phyloP scores from a whole-genome alignment of 352 stramenopile genomes.

The Aphanomyces astaci region DNA sequence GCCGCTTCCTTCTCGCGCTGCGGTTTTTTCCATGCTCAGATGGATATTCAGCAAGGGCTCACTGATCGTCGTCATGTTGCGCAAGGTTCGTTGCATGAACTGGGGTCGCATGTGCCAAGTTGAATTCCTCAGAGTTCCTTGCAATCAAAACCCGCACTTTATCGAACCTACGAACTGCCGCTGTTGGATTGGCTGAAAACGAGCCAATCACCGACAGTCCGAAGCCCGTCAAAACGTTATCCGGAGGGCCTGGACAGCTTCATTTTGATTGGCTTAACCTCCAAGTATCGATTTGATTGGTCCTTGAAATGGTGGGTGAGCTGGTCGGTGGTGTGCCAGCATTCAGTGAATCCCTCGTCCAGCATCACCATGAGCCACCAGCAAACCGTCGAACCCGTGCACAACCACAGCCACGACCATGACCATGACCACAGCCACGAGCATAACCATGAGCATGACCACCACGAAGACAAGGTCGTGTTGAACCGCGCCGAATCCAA shows the following conservation, averaged over 20 bases:
- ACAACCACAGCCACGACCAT: slow-evolving; percentile 36
- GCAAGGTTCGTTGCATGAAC: background rate
- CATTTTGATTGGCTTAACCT: background rate
- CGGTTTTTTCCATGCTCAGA: slow-evolving; percentile 14
- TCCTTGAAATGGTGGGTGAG: background rate
- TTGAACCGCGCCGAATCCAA: slow-evolving; percentile 98
- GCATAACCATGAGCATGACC: slow-evolving; percentile 50
- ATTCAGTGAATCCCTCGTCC: slow-evolving; percentile 4
- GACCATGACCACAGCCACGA: slow-evolving; percentile 34
- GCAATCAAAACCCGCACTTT: no score
- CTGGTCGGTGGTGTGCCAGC: background rate
- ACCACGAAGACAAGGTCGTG: slow-evolving; percentile 74
- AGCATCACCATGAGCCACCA: slow-evolving; percentile 25
- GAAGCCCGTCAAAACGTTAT: background rate
- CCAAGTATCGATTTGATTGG: background rate
- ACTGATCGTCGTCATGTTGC: slow-evolving; percentile 4
- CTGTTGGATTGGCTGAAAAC: background rate
- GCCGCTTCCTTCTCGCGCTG: slow-evolving; percentile 17
- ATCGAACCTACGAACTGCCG: background rate
- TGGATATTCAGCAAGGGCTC: slow-evolving; percentile 9
- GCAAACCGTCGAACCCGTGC: slow-evolving; percentile 42
- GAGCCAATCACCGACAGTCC: background rate
- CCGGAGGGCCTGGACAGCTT: background rate
- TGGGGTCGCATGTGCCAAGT: background rate
- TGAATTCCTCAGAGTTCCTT: background rate